Base-by-base conservation (phyloP, 805 yeast genomes). In the Kluyveromyces siamensis region DNA sequence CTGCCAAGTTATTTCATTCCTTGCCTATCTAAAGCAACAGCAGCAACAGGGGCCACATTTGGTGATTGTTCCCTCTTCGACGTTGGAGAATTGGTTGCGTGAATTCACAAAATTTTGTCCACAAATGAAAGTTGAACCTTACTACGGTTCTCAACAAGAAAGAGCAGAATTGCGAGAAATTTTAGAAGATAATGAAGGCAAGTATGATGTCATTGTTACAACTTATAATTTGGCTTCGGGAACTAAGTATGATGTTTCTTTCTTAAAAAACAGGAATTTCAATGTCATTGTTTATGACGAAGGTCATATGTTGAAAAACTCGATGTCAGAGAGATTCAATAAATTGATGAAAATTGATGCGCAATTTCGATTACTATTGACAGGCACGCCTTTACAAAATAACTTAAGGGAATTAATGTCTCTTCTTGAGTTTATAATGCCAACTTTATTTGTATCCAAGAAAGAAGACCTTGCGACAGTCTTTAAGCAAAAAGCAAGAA, bases 321-420 rank as follows among this genome's bases (percentile, higher is more conserved):
- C 96, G 2, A 73, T 77, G 51, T 79, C 93, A 30, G 98, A 91
- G 59, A 75, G 99, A 56, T 93, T 91, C 63, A 74, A 71, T 51
- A 91, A 89, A 66, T 73, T 93, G 52, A 90, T 91, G 95, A 80
- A 80, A 58, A 71, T 93, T 47, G 76, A 75, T 50, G 96, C 93
- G 1, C 75, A 77, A n/a, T 93, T 91, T 69, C 75, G 99, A 57
- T 70, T 93, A 33, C 68, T 93, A 43, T 74, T 93, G 51, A 93
- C 99, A 1, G 99, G 99, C 65, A 93, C 99, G 0, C 99, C 99
- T 8, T 71, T 93, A 51, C 99, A 93, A 63, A 93, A 93, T 62
- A 93, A 93, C 63, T 71, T 93, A 60, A 80, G 81, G 60, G 99
- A 93, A 63, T 74, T 93, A 50, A 89, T 93, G 57, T 89, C 98